Percentiles rank a stretch among this genome's conserved stretches.
Evolutionary conservation across 192 early-diverging fungal species (phyloP).

Genomic region (Obelidium mucronatum): DNA sequence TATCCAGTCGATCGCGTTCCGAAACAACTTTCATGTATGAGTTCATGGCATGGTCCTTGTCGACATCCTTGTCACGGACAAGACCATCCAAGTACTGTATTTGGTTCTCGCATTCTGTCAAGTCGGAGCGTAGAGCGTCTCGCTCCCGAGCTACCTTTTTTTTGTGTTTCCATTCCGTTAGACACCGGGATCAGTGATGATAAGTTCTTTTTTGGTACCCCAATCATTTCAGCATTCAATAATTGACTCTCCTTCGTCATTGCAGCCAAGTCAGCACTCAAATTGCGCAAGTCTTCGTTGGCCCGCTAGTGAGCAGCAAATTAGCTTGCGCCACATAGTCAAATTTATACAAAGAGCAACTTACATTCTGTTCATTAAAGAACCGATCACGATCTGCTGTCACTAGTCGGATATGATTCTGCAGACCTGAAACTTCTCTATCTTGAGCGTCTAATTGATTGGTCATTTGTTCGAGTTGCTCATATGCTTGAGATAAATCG

Average conservation of each 20-base stretch:
- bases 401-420: background rate
- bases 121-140: conserved; percentile 43
- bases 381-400: conserved; percentile 19
- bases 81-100: conserved; percentile 54
- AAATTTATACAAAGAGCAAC: background rate
- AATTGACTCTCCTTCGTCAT: conserved; percentile 57
- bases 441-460: conserved; percentile 53
- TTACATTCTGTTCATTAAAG: conserved; percentile 7
- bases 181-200: background rate
- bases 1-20: conserved; percentile 52
- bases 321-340: too few relatives aligned
- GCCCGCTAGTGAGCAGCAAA: background rate
- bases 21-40: conserved; percentile 54
- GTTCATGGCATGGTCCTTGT: conserved; percentile 54
- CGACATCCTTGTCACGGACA: conserved; percentile 53
- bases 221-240: conserved; percentile 45
- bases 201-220: conserved; percentile 17
- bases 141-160: conserved; percentile 35
- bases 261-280: conserved; percentile 52
- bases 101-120: conserved; percentile 55
- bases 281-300: conserved; percentile 22
- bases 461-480: conserved; percentile 43
- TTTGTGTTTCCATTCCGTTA: background rate
- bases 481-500: conserved; percentile 33
- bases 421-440: conserved; percentile 20